Percentiles rank a stretch among this genome's conserved stretches.
Evolutionary conservation across 176 grass and related monocot genomes (phyloP).

Genomic region (Juncus effusus): DNA sequence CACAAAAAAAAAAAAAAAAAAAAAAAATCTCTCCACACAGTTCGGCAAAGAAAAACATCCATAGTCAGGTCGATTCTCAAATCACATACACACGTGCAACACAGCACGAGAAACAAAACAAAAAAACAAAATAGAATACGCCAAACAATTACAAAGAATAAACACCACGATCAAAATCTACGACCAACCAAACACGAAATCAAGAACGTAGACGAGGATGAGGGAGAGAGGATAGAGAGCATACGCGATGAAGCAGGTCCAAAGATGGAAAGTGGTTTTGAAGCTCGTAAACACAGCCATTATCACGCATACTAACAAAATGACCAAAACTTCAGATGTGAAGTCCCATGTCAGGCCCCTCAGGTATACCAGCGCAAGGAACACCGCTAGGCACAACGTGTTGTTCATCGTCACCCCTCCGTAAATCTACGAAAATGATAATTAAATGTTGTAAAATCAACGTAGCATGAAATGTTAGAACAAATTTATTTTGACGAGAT

Average conservation of each 20-base stretch:
- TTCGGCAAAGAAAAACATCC: too few species aligned
- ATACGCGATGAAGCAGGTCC: slow-evolving; percentile 80
- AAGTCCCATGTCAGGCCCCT: slow-evolving; percentile 87
- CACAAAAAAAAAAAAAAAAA: slow-evolving; percentile 9
- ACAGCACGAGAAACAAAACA: background rate
- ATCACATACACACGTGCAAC: background rate
- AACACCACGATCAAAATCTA: slow-evolving; percentile 27
- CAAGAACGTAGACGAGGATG: slow-evolving; percentile 67
- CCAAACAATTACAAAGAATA: slow-evolving; percentile 3
- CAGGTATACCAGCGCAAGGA: slow-evolving; percentile 75
- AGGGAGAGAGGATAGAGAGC: slow-evolving; percentile 70
- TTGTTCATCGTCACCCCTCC: slow-evolving; percentile 98
- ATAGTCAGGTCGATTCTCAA: too few species aligned
- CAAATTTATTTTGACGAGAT: too few species aligned
- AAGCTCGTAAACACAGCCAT: slow-evolving; percentile 95
- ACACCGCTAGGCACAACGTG: slow-evolving; percentile 80
- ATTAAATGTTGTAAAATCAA: too few species aligned
- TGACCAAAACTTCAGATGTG: slow-evolving; percentile 83
- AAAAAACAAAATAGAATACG: background rate
- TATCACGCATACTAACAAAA: slow-evolving; percentile 67
- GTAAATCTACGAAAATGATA: slow-evolving; percentile 51
- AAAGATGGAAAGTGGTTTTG: slow-evolving; percentile 80
- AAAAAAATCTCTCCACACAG: too few species aligned
- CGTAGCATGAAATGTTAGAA: too few species aligned
- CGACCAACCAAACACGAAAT: slow-evolving; percentile 83